A percentile compares a stretch with the other conserved stretches of the same genome.
Conservation (phyloP, 2,329 filamentous ascomycete species). For the Aureobasidium namibiae region DNA sequence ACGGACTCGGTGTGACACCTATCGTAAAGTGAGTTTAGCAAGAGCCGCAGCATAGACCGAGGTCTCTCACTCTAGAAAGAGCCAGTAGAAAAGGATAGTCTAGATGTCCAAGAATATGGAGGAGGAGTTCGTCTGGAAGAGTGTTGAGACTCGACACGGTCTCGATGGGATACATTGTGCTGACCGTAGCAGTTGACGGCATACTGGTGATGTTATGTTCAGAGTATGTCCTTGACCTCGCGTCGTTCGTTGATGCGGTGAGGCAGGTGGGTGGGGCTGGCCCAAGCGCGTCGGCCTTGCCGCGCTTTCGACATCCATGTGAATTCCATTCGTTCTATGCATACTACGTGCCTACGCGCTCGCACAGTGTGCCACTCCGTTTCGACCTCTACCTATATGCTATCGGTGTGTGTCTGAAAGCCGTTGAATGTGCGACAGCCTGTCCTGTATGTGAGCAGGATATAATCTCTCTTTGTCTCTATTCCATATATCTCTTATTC, state of each 20-base stretch:
- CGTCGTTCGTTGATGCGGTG: neutral
- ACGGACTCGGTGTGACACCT: constrained; percentile 57
- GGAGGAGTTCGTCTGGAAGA: constrained; percentile 37
- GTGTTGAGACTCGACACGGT: neutral
- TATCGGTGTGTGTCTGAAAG: neutral
- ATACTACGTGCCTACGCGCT: constrained; percentile 6
- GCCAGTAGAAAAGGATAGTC: constrained; percentile 39
- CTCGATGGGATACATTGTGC: neutral
- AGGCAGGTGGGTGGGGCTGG: neutral
- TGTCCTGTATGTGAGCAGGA: neutral
- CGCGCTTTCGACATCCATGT: neutral
- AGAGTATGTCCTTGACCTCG: too few relatives aligned
- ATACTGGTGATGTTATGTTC: neutral
- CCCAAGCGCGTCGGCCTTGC: neutral
- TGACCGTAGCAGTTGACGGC: neutral
- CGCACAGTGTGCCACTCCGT: neutral
- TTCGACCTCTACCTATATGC: neutral
- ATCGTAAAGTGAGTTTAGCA: constrained; percentile 11
- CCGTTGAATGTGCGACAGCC: neutral
- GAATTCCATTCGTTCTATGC: neutral
- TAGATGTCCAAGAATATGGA: constrained; percentile 37
- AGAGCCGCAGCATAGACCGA: constrained; percentile 7
- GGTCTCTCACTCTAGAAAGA: constrained; percentile 30
- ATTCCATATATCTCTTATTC: neutral
- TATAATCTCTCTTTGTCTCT: neutral